Evolutionary conservation across 1,284 basidiomycete genomes (phyloP).

Genomic region (Trichosporon ovoides): DNA sequence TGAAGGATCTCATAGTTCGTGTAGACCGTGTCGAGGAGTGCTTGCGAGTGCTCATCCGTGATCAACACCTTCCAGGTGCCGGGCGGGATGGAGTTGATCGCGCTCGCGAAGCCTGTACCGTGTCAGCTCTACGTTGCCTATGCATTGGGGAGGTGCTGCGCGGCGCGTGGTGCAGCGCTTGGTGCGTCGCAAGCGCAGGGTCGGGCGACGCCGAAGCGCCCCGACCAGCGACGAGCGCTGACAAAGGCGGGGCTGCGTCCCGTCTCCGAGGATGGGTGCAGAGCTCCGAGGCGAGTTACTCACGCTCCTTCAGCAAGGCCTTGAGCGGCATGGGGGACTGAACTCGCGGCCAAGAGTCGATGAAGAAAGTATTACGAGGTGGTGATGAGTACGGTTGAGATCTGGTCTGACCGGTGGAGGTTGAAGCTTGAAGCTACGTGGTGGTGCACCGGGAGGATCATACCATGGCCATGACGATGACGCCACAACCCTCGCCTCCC

Average conservation of each 20-base stretch:
- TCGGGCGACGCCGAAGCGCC: neutral
- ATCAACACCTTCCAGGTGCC: slow-evolving; percentile 94
- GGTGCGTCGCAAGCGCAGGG: neutral
- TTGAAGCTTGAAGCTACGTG: neutral
- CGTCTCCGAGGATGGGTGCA: too few relatives aligned
- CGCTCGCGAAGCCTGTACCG: slow-evolving; percentile 42
- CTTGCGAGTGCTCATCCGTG: slow-evolving; percentile 86
- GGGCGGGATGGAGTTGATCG: slow-evolving; percentile 61
- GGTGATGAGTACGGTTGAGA: slow-evolving; percentile 5
- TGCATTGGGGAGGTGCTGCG: neutral
- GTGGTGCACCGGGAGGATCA: neutral
- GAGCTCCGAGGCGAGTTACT: slow-evolving; percentile 17
- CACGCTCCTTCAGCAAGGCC: slow-evolving; percentile 43
- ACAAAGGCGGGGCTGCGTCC: neutral
- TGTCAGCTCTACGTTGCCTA: neutral
- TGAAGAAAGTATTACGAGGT: neutral
- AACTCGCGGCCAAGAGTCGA: neutral
- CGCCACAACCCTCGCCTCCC: neutral
- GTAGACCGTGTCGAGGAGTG: slow-evolving; percentile 75
- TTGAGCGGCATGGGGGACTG: slow-evolving; percentile 38
- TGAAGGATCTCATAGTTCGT: slow-evolving; percentile 89
- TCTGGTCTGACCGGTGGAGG: neutral
- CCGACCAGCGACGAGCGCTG: neutral
- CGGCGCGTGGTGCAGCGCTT: neutral
- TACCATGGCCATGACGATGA: neutral